Percentiles rank a stretch among this genome's conserved stretches.
Evolutionary conservation across 305 asterid species (phyloP).

Genomic region (Fraxinus velutina): DNA sequence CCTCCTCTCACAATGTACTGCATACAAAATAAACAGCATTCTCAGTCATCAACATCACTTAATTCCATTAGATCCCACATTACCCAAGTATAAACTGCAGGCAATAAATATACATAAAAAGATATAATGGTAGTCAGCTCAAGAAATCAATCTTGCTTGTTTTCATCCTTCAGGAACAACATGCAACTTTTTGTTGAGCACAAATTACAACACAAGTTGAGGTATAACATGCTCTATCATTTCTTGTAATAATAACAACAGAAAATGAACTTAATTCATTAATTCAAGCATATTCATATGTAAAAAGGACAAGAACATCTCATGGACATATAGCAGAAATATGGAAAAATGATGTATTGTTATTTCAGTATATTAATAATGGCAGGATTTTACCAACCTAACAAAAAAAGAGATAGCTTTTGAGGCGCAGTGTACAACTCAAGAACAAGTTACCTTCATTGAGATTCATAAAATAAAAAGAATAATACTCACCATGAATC

Average conservation of each 20-base stretch:
- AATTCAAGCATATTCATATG: neutral
- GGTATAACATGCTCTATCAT: neutral
- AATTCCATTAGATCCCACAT: constrained; percentile 5
- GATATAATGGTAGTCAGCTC: neutral
- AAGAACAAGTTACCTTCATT: neutral
- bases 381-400: neutral
- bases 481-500: neutral
- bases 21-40: constrained; percentile 17
- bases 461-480: neutral
- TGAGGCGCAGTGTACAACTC: neutral
- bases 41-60: neutral
- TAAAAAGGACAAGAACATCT: neutral
- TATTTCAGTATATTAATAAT: neutral
- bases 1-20: constrained; percentile 94
- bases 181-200: neutral
- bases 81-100: neutral
- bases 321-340: neutral
- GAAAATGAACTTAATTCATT: neutral
- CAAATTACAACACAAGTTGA: neutral
- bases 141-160: neutral
- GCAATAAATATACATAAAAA: neutral
- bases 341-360: neutral
- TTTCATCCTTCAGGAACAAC: neutral
- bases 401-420: neutral
- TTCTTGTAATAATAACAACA: neutral